Conservation (phyloP, 2,329 filamentous ascomycete species). For the Fusarium floridanum region DNA sequence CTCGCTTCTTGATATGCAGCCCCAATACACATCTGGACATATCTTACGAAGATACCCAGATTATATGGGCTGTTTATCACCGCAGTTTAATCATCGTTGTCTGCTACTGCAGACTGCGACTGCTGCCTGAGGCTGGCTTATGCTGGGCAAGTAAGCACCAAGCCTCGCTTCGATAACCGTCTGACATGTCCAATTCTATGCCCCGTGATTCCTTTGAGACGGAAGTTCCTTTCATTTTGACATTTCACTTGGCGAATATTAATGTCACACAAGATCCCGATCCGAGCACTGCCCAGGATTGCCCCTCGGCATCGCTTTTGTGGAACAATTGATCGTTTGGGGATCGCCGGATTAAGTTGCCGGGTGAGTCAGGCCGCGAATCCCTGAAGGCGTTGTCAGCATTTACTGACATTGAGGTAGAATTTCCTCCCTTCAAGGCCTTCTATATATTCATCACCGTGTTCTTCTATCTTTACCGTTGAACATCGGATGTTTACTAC, state of each 20-base stretch:
- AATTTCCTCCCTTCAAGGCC: background rate
- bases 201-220: background rate
- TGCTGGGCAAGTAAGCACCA: background rate
- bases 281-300: background rate
- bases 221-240: too few species aligned
- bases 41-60: background rate
- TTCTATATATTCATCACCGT: background rate
- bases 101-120: background rate
- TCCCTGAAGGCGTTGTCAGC: background rate
- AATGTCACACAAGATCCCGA: background rate
- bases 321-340: background rate
- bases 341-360: background rate
- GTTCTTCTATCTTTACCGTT: background rate
- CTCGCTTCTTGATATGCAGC: background rate
- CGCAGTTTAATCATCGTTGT: background rate
- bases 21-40: background rate
- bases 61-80: background rate
- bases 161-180: background rate
- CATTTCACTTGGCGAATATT: fast-evolving
- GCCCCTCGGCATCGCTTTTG: background rate
- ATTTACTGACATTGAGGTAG: background rate
- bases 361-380: background rate
- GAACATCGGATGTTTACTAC: background rate
- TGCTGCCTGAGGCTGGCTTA: background rate
- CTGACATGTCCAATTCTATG: background rate